Evolutionary conservation across 2,329 filamentous ascomycete genomes (phyloP), one percentile per base, ranked within the genome.

Genomic region (Epicoccum nigrum): DNA sequence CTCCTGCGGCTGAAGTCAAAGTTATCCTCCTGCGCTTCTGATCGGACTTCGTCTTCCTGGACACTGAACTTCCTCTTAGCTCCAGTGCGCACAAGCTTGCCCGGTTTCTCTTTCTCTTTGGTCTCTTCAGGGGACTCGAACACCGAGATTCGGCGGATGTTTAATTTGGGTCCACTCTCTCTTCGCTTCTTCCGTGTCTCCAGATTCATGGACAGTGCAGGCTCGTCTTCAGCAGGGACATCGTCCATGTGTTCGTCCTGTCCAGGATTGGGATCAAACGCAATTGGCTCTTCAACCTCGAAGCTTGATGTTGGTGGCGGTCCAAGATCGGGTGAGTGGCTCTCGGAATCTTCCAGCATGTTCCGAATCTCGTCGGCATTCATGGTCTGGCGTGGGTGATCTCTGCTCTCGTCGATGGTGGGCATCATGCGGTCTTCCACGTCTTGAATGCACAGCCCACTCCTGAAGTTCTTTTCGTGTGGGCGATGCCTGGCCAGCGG

Each of bases 401-500:
- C 74, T 64, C 88, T 90, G 67, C 84, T 83, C 70, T 93, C 89
- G 30, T 81, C 76, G 42, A 93, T 91, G 1, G 85, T 84, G 7
- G 86, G 83, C 59, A 90, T 69, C 63, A 83, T 77, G 17, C 80
- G 79, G 59, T 85, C 80, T 57, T 82, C 77, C 19, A 75, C 64
- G 45, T 70, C 67, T 38, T 70, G 67, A 11, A 73, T 49, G 3
- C 68, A 65, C 33, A 69, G 46, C 25, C 66, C 86, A 79, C 65
- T 81, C 76, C 54, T 80, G 79, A 64, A 85, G 74, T 63, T 86
- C 77, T 58, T 81, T 52, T 83, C 81, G 2, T 81, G 79, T 4
- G 82, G 81, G 19, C 58, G 62, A 72, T 81, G 58, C 70, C 68
- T 56, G 74, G 74, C 59, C 69, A 68, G 46, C 75, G 71, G 72